phyloP scores from a whole-genome alignment of 352 stramenopile genomes.

The Pythium phragmitis region DNA sequence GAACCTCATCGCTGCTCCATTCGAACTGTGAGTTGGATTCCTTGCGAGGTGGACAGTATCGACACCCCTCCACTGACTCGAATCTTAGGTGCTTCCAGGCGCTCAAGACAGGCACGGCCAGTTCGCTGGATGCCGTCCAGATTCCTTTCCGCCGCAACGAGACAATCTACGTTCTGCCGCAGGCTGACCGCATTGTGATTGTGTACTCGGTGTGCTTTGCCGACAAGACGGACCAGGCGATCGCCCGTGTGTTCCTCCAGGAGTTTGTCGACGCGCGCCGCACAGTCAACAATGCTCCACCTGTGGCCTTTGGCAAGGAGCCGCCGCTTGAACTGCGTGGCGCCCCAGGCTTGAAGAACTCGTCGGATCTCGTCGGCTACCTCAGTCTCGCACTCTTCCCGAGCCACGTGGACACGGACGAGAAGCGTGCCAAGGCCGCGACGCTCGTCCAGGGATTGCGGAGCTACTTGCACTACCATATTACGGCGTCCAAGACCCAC shows the following conservation, averaged over 20 bases:
- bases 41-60: not conserved
- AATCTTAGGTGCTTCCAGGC: conserved; percentile 64
- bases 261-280: conserved; percentile 92
- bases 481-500: conserved; percentile 96
- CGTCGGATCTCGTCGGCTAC: conserved; percentile 85
- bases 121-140: conserved; percentile 57
- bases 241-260: conserved; percentile 90
- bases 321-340: conserved; percentile 85
- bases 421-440: conserved; percentile 88
- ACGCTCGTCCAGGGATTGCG: conserved; percentile 88
- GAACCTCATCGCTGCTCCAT: conserved; percentile 76
- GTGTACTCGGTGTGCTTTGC: conserved; percentile 92
- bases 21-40: conserved; percentile 51
- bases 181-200: conserved; percentile 88
- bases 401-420: conserved; percentile 84
- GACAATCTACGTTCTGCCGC: conserved; percentile 83
- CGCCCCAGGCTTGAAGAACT: conserved; percentile 57
- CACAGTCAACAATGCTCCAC: conserved; percentile 93
- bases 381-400: conserved; percentile 89
- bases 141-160: conserved; percentile 88
- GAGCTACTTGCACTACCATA: conserved; percentile 96
- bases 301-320: conserved; percentile 89
- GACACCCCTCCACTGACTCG: not conserved
- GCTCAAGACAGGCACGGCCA: conserved; percentile 61
- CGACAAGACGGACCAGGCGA: conserved; percentile 91